Evolutionary conservation across 1,284 basidiomycete genomes (phyloP).

Genomic region (Marasmius tenuissimus): DNA sequence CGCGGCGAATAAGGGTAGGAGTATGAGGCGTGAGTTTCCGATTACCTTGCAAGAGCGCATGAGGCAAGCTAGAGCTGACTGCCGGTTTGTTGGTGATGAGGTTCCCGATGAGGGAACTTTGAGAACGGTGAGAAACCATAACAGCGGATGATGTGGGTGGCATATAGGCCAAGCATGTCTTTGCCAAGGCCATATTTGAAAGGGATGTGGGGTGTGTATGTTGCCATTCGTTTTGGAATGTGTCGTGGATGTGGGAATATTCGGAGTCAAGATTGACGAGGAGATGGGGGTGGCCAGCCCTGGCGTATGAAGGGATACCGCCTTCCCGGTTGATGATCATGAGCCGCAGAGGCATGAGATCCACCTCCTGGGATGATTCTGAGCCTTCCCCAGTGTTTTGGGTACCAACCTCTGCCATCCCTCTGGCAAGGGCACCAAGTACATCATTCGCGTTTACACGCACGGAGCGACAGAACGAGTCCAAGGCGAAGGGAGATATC

Average conservation of each 20-base stretch:
- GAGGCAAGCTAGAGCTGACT: slow-evolving; percentile 91
- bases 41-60: slow-evolving; percentile 85
- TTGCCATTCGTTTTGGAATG: slow-evolving; percentile 81
- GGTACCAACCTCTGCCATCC: slow-evolving; percentile 71
- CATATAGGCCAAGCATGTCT: slow-evolving; percentile 90
- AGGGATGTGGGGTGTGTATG: slow-evolving; percentile 85
- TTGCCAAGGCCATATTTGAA: slow-evolving; percentile 84
- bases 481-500: slow-evolving; percentile 90
- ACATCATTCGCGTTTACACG: slow-evolving; percentile 91
- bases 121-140: slow-evolving; percentile 96
- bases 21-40: slow-evolving; percentile 86
- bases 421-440: slow-evolving; percentile 83
- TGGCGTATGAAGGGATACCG: slow-evolving; percentile 96
- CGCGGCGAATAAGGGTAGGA: slow-evolving; percentile 90
- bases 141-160: slow-evolving; percentile 91
- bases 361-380: slow-evolving; percentile 50
- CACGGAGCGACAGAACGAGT: slow-evolving; percentile 85
- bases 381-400: slow-evolving; percentile 32
- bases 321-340: slow-evolving; percentile 99
- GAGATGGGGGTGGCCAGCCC: slow-evolving; percentile 92
- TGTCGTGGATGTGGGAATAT: slow-evolving; percentile 82
- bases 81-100: slow-evolving; percentile 99
- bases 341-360: slow-evolving; percentile 88
- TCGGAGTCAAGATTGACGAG: slow-evolving; percentile 95
- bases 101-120: slow-evolving; percentile 93